Percentiles rank a stretch among this genome's conserved stretches.
phyloP scores from a whole-genome alignment of 2,329 filamentous ascomycete species.

The Claviceps sp. region DNA sequence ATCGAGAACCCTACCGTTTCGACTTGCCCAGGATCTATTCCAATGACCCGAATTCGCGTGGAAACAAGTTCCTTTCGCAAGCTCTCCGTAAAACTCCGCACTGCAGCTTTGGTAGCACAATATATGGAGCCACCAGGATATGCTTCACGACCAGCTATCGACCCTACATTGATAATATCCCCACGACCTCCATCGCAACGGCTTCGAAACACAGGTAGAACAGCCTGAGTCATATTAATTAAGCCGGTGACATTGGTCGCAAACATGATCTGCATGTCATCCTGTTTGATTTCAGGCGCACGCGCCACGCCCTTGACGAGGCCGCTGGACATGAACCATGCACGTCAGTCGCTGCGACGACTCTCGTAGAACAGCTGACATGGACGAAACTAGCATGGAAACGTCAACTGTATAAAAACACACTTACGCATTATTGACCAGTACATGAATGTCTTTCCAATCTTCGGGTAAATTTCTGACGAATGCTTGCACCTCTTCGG shows the following conservation, averaged over 20 bases:
- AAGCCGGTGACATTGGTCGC: slow-evolving; percentile 86
- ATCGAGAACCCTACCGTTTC: slow-evolving; percentile 48
- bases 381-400: background rate
- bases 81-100: slow-evolving; percentile 71
- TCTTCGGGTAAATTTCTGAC: slow-evolving; percentile 63
- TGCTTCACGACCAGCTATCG: slow-evolving; percentile 74
- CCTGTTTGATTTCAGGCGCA: slow-evolving; percentile 68
- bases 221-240: slow-evolving; percentile 91
- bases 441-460: slow-evolving; percentile 71
- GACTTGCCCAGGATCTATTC: slow-evolving; percentile 83
- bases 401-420: background rate
- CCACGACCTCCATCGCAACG: slow-evolving; percentile 64
- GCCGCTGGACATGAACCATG: slow-evolving; percentile 39
- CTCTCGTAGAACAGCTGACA: background rate
- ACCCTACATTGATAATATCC: slow-evolving; percentile 91
- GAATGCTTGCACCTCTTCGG: slow-evolving; percentile 60
- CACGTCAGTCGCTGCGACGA: background rate
- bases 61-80: slow-evolving; percentile 73
- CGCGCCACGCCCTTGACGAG: slow-evolving; percentile 80
- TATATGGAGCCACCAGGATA: slow-evolving; percentile 83
- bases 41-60: slow-evolving; percentile 69
- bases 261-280: slow-evolving; percentile 81
- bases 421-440: slow-evolving; percentile 91
- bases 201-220: slow-evolving; percentile 69
- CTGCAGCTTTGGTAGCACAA: slow-evolving; percentile 84